Percentiles rank a stretch among this genome's conserved stretches.
These are phyloP conservation scores for Clonostachys rhizophaga DNA, from an alignment of 2,329 filamentous ascomycete species.

Conservation along the genomic window DNA sequence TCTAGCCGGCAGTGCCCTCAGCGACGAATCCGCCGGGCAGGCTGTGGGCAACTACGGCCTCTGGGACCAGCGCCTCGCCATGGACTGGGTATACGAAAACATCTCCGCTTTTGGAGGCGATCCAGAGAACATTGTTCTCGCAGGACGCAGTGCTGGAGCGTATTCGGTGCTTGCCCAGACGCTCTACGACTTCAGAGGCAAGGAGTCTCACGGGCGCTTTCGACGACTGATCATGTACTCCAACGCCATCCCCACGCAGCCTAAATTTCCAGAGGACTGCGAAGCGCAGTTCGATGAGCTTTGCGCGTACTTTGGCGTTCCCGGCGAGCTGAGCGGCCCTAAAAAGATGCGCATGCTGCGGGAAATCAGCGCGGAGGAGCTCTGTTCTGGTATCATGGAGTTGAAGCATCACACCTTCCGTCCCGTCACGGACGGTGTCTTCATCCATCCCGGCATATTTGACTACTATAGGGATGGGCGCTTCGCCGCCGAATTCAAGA, in stretches of 20 bases:
- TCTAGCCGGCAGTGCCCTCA: constrained; percentile 30
- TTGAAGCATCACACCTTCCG: constrained; percentile 39
- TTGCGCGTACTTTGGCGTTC: constrained; percentile 23
- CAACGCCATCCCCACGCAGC: constrained; percentile 38
- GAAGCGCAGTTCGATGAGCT: constrained; percentile 36
- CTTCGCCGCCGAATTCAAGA: constrained; percentile 29
- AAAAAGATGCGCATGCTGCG: constrained; percentile 26
- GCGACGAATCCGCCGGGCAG: constrained; percentile 7
- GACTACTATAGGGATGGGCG: constrained; percentile 25
- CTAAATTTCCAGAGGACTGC: constrained; percentile 26
- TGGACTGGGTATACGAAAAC: constrained; percentile 45
- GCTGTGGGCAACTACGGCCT: constrained; percentile 31
- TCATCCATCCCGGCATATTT: constrained; percentile 29
- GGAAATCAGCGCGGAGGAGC: constrained; percentile 17
- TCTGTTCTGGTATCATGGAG: constrained; percentile 24
- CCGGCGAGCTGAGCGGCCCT: constrained; percentile 6
- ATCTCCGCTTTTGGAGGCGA: constrained; percentile 40
- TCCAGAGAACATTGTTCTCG: constrained; percentile 33
- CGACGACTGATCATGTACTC: constrained; percentile 34
- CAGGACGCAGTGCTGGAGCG: constrained; percentile 35
- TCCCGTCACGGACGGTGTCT: constrained; percentile 32
- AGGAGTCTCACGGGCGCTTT: constrained; percentile 13
- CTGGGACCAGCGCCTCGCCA: constrained; percentile 41
- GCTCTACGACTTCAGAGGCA: constrained; percentile 23
- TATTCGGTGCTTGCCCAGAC: constrained; percentile 35